Evolutionary conservation across 768 basidiomycete genomes (phyloP), one percentile per base, ranked within the genome.

Genomic region (Agrocybe praecox): DNA sequence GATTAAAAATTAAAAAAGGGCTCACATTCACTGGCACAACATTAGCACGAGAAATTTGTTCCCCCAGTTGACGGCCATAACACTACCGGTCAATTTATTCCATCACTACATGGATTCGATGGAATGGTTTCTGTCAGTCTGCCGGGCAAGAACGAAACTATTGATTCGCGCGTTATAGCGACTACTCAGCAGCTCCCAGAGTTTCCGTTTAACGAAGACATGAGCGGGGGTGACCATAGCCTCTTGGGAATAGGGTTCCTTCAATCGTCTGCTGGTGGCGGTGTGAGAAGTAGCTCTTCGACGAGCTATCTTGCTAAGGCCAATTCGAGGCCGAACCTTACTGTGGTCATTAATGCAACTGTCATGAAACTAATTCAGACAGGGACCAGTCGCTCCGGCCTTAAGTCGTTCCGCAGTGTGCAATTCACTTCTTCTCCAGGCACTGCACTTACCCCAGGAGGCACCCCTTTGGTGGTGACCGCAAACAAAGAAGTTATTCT

Each of bases 181-280:
- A 68, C 70, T 0, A 66, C 69, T 2, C 18, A 57, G n/a, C 58
- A 72, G 42, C 53, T 70, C 7, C 40, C 42, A 0, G 65, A 71
- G 32, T 80, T 76, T 55, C 68, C 72, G 0, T 79, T 67, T 63
- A 75, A 75, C 48, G 32, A 53, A 7, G 62, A 62, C 22, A 56
- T 46, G 23, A 52, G 52, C n/a, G 62, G 62, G 2, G 54, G 55
- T n/a, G 26, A 52, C 15, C 55, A 53, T 14, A 50, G 42, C 15
- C 46, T 56, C 10, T 50, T 61, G 6, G 63, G 62, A 6, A 46
- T 62, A 5, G 62, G 63, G 1, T 64, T 58, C 18, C 19, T 51
- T 2, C 60, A 61, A 26, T 44, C 49, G 3, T 24, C 57, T 10
- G 51, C 46, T 26, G 57, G 58, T 10, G 54, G 54, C 8, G 61